Percentiles rank a stretch among this genome's conserved stretches.
These are phyloP conservation scores for Saturnispora saitoi DNA, from an alignment of 805 yeast species.

Conservation along the genomic window DNA sequence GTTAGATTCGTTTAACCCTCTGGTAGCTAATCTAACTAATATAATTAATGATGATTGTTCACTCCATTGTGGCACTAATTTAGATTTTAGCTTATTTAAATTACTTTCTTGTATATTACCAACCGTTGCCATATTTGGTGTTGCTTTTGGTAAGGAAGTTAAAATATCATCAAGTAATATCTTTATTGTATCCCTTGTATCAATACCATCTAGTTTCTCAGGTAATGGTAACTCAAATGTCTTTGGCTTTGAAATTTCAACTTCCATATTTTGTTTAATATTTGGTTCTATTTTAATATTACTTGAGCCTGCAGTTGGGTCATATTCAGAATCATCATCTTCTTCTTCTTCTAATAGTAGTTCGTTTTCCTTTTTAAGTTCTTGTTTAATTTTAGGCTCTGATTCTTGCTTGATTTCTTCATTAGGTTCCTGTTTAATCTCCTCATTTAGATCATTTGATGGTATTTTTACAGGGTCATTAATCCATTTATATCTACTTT, in stretches of 20 bases:
- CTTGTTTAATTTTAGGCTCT: not conserved
- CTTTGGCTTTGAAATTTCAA: constrained; percentile 14
- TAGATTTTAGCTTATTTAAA: constrained; percentile 31
- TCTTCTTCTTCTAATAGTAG: constrained; percentile 14
- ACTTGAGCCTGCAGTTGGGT: not conserved
- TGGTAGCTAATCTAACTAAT: constrained; percentile 67
- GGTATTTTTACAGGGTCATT: not conserved
- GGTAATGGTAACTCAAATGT: constrained; percentile 50
- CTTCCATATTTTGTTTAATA: constrained; percentile 1
- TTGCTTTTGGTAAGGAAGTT: constrained; percentile 22
- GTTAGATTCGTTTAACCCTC: constrained; percentile 50
- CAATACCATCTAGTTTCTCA: constrained; percentile 38
- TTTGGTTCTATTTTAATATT: not conserved
- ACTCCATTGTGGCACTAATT: constrained; percentile 43
- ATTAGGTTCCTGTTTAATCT: not conserved
- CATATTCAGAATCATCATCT: constrained; percentile 22
- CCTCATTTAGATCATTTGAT: not conserved
- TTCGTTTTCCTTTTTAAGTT: constrained; percentile 16
- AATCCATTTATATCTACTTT: constrained; percentile 50
- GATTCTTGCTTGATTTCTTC: constrained; percentile 26
- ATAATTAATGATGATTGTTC: constrained; percentile 70
- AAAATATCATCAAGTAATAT: constrained; percentile 54
- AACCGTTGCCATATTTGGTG: not conserved
- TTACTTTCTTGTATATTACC: not conserved
- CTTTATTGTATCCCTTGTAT: constrained; percentile 48